Conservation (phyloP, 2,329 filamentous ascomycete genomes). For the Diaporthe helianthi region DNA sequence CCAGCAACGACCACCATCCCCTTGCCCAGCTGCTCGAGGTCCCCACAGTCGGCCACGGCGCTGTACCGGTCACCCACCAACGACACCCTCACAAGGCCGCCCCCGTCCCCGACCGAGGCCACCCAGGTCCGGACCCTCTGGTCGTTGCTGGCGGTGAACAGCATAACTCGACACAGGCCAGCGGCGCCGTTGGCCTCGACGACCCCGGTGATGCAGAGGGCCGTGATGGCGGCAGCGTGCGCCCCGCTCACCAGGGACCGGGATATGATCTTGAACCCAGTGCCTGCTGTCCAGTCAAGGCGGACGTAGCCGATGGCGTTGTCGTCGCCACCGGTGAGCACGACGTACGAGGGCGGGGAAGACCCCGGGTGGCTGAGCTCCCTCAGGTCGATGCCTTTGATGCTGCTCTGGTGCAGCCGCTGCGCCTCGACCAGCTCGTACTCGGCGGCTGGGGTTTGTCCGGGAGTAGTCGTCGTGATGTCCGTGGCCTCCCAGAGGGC, state of each 20-base stretch:
- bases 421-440: constrained; percentile 44
- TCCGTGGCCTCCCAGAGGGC: constrained; percentile 59
- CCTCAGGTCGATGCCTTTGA: constrained; percentile 69
- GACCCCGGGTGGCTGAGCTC: constrained; percentile 20
- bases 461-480: constrained; percentile 6
- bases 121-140: constrained; percentile 66
- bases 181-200: constrained; percentile 36
- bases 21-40: constrained; percentile 50
- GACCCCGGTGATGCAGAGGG: constrained; percentile 49
- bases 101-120: constrained; percentile 37
- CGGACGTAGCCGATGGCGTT: constrained; percentile 72
- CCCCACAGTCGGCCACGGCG: constrained; percentile 66
- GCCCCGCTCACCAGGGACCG: constrained; percentile 57
- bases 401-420: constrained; percentile 78
- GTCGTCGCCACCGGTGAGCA: constrained; percentile 87
- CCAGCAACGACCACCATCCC: constrained; percentile 50
- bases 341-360: constrained; percentile 46
- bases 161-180: constrained; percentile 6
- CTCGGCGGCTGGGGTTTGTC: constrained; percentile 25
- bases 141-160: constrained; percentile 64
- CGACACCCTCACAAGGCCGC: constrained; percentile 41
- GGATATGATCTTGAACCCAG: constrained; percentile 37
- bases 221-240: constrained; percentile 77
- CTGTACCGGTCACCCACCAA: constrained; percentile 61
- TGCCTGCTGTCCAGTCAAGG: constrained; percentile 48